These are phyloP conservation scores for Cutaneotrichosporon sp. DNA, from an alignment of 1,284 basidiomycete species.

Conservation along the genomic window DNA sequence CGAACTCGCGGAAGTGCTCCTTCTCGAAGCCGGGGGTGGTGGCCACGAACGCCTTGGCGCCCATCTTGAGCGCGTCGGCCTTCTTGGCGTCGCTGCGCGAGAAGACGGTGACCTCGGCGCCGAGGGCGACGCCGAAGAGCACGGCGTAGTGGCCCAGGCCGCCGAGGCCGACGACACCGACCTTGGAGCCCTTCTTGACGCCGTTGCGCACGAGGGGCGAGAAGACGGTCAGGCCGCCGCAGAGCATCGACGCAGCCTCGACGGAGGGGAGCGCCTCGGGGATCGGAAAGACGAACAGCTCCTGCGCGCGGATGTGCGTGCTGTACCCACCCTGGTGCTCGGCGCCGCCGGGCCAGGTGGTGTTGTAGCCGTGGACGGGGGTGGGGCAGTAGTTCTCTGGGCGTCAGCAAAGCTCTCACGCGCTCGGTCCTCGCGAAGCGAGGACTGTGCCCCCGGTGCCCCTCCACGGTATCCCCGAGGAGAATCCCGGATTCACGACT, in stretches of 20 bases:
- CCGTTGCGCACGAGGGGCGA: constrained; percentile 66
- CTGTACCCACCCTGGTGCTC: constrained; percentile 63
- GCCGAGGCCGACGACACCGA: constrained; percentile 68
- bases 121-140: constrained; percentile 62
- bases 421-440: too few species aligned
- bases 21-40: constrained; percentile 58
- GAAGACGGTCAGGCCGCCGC: constrained; percentile 68
- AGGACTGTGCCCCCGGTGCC: too few species aligned
- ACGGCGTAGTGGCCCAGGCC: constrained; percentile 64
- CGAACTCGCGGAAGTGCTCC: constrained; percentile 57
- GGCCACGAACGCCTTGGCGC: constrained; percentile 60
- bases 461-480: too few species aligned
- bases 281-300: constrained; percentile 69
- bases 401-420: neutral
- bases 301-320: constrained; percentile 65
- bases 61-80: constrained; percentile 66
- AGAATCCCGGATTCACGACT: too few species aligned
- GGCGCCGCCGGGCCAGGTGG: constrained; percentile 59
- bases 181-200: constrained; percentile 65
- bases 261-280: constrained; percentile 63
- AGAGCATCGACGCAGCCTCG: constrained; percentile 60
- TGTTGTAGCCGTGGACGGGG: constrained; percentile 54
- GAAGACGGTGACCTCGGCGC: constrained; percentile 66
- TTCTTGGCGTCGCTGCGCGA: constrained; percentile 66
- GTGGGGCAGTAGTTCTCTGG: constrained; percentile 55